phyloP scores from a whole-genome alignment of 2,329 filamentous ascomycete species.

The Metarhizium guizhouense region DNA sequence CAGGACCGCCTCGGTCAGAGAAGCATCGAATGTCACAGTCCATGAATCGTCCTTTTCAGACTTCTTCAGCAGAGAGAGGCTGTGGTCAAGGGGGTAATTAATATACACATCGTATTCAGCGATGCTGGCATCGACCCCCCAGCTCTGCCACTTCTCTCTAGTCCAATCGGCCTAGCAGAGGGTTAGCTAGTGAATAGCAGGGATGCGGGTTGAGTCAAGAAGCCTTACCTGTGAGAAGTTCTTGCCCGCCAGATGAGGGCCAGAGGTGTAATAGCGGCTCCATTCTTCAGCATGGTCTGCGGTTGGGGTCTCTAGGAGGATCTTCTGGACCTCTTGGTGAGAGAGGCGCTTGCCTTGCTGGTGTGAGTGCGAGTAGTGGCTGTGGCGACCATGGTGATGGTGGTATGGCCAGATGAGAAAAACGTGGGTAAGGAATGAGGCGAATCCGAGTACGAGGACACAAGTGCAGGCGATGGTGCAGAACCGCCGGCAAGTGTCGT shows the following conservation, averaged over 20 bases:
- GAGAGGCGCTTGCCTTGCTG: slow-evolving; percentile 18
- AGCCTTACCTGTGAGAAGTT: slow-evolving; percentile 58
- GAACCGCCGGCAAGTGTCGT: slow-evolving; percentile 54
- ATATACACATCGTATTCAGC: slow-evolving; percentile 67
- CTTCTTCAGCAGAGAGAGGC: slow-evolving; percentile 54
- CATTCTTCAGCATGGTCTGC: slow-evolving; percentile 54
- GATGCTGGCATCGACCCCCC: slow-evolving; percentile 56
- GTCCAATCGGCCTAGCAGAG: slow-evolving; percentile 58
- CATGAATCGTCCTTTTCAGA: slow-evolving; percentile 30
- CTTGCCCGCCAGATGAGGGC: slow-evolving; percentile 67
- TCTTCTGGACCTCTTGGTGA: slow-evolving; percentile 43
- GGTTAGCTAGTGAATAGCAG: slow-evolving; percentile 4
- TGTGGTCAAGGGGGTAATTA: slow-evolving; percentile 67
- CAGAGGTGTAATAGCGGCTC: slow-evolving; percentile 70
- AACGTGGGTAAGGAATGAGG: slow-evolving; percentile 40
- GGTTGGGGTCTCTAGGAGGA: slow-evolving; percentile 51
- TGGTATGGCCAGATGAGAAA: slow-evolving; percentile 30
- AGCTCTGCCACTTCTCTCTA: slow-evolving; percentile 60
- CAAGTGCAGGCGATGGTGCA: slow-evolving; percentile 54
- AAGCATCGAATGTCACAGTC: slow-evolving; percentile 68
- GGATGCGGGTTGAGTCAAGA: neutral
- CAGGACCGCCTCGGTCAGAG: slow-evolving; percentile 74
- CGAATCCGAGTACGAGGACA: slow-evolving; percentile 40
- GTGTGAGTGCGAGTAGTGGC: slow-evolving; percentile 17
- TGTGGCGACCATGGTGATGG: slow-evolving; percentile 23